These are phyloP conservation scores for Eimeria tenella DNA, from an alignment of 169 alveolate genomes.

Conservation along the genomic window DNA sequence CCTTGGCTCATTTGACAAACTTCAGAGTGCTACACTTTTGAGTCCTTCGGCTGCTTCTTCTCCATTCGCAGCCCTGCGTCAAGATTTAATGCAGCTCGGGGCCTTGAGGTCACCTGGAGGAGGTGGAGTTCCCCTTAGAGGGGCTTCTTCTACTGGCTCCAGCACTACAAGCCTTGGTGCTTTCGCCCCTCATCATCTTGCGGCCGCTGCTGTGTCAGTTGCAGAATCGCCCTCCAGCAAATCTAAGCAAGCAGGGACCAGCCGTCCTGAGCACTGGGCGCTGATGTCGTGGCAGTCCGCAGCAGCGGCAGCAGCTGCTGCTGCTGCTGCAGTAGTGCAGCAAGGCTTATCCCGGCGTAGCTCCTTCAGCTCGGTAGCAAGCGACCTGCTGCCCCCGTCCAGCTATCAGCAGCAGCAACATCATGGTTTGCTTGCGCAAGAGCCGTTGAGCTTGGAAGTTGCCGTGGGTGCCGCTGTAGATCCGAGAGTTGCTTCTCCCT, in stretches of 20 bases:
- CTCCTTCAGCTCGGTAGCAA: constrained; percentile 42
- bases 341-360: constrained; percentile 30
- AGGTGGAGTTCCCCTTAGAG: not conserved
- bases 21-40: not conserved
- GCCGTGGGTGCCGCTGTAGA: constrained; percentile 73
- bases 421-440: constrained; percentile 19
- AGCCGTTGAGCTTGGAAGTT: constrained; percentile 8
- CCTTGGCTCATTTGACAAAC: not conserved
- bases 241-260: not conserved
- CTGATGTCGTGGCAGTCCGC: constrained; percentile 59
- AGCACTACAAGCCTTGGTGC: constrained; percentile 21
- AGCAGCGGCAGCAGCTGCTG: constrained; percentile 42
- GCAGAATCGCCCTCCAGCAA: constrained; percentile 3
- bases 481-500: constrained; percentile 70
- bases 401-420: constrained; percentile 27
- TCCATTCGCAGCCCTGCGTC: constrained; percentile 41
- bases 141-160: constrained; percentile 12
- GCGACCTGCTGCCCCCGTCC: constrained; percentile 22
- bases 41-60: not conserved
- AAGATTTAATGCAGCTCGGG: constrained; percentile 11
- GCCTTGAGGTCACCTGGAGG: constrained; percentile 17
- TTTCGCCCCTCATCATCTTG: not conserved
- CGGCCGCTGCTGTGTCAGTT: not conserved
- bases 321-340: constrained; percentile 45
- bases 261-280: not conserved